phyloP scores from a whole-genome alignment of 257 asterid species.

The Gentiana straminea region DNA sequence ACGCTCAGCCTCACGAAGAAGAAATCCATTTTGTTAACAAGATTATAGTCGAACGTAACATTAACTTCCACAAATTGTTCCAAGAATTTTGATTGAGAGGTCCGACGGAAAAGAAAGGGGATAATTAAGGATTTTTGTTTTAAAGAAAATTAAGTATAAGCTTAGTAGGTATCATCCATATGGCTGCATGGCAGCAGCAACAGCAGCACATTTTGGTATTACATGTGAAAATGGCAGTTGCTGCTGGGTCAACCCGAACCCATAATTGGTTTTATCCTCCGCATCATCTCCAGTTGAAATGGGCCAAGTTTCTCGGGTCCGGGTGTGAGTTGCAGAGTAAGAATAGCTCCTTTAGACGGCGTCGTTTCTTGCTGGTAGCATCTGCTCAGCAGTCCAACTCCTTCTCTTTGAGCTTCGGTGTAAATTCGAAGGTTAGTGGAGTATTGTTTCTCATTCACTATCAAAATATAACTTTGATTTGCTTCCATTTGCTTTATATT shows the following conservation, averaged over 20 bases:
- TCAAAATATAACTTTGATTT: background rate
- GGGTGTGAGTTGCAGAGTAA: constrained; percentile 26
- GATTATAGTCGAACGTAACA: background rate
- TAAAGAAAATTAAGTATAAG: background rate
- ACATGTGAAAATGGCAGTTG: constrained; percentile 23
- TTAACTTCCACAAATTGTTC: background rate
- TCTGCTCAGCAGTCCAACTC: constrained; percentile 53
- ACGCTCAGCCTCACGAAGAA: background rate
- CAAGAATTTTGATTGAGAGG: background rate
- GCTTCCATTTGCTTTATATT: background rate
- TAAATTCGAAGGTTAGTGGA: constrained; percentile 62
- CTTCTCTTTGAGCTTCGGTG: constrained; percentile 51
- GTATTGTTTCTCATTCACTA: background rate
- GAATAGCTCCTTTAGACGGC: constrained; percentile 31
- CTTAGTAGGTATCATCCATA: background rate
- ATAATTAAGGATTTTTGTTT: too few relatives aligned
- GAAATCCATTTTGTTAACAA: background rate
- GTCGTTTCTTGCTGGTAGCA: constrained; percentile 37
- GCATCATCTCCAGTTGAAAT: constrained; percentile 31
- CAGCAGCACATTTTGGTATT: constrained; percentile 17
- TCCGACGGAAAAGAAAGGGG: background rate
- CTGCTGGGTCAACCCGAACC: constrained; percentile 25
- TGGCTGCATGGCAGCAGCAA: constrained; percentile 41
- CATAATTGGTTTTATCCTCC: constrained; percentile 7
- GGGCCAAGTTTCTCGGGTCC: constrained; percentile 23